Conservation (phyloP, 1,284 basidiomycete species). For the Meripilus lineatus region DNA sequence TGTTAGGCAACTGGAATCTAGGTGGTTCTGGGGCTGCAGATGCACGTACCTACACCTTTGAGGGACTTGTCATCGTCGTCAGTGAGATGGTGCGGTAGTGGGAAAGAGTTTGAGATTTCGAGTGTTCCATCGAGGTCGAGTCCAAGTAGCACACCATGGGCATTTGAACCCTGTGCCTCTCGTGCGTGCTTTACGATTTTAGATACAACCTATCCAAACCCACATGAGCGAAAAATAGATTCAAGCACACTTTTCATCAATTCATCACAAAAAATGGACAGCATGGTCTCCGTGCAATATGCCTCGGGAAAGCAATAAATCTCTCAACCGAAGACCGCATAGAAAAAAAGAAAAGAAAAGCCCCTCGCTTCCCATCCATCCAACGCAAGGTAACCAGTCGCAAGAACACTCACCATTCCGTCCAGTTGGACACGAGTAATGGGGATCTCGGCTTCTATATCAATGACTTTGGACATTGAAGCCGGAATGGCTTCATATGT, state of each 20-base stretch:
- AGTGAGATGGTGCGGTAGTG: conserved; percentile 66
- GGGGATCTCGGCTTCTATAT: conserved; percentile 85
- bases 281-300: background rate
- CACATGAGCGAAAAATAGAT: background rate
- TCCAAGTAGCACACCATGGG: conserved; percentile 84
- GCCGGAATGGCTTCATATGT: conserved; percentile 80
- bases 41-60: conserved; percentile 61
- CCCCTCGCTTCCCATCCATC: too few relatives aligned
- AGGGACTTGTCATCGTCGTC: conserved; percentile 78
- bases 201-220: conserved; percentile 67
- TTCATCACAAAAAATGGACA: too few relatives aligned
- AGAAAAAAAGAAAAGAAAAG: background rate
- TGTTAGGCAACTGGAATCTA: conserved; percentile 1
- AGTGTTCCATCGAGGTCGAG: conserved; percentile 89
- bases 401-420: conserved; percentile 61
- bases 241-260: background rate
- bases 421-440: conserved; percentile 77
- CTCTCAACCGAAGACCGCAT: background rate
- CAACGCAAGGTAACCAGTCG: too few relatives aligned
- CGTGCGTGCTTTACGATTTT: conserved; percentile 90
- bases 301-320: background rate
- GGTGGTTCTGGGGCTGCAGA: background rate
- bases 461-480: conserved; percentile 85
- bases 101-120: conserved; percentile 91
- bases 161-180: conserved; percentile 61